These are phyloP conservation scores for Hypholoma sublateritium DNA, from an alignment of 768 basidiomycete genomes.

Conservation along the genomic window DNA sequence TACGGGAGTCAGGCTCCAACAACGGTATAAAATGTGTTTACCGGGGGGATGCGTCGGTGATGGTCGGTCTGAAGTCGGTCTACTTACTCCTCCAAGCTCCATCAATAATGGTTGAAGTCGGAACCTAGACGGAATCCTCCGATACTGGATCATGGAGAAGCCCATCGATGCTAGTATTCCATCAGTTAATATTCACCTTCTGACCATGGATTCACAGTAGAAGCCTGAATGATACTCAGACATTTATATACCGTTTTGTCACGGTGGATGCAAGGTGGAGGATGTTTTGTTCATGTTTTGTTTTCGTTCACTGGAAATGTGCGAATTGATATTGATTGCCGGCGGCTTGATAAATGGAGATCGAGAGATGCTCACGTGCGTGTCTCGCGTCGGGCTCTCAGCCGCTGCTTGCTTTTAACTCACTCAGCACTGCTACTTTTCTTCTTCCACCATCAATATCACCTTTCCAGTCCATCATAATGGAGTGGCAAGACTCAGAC, in stretches of 20 bases:
- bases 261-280: no score
- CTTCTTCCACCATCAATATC: slow-evolving; percentile 19
- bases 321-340: slow-evolving; percentile 11
- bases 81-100: not conserved
- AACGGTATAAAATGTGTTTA: no score
- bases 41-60: no score
- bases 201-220: no score
- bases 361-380: slow-evolving; percentile 30
- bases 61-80: no score
- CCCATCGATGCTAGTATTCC: no score
- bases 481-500: slow-evolving; percentile 64
- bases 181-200: no score
- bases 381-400: slow-evolving; percentile 17
- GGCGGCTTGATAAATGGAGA: slow-evolving; percentile 13
- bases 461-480: slow-evolving; percentile 19
- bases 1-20: no score
- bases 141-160: not conserved
- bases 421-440: slow-evolving; percentile 13
- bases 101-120: not conserved
- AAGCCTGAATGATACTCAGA: no score
- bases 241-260: no score
- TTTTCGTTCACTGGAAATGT: not conserved
- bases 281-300: no score
- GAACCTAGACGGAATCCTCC: not conserved
- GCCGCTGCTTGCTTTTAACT: not conserved